Conservation (phyloP, 352 stramenopile genomes). For the Pythium apleroticum region DNA sequence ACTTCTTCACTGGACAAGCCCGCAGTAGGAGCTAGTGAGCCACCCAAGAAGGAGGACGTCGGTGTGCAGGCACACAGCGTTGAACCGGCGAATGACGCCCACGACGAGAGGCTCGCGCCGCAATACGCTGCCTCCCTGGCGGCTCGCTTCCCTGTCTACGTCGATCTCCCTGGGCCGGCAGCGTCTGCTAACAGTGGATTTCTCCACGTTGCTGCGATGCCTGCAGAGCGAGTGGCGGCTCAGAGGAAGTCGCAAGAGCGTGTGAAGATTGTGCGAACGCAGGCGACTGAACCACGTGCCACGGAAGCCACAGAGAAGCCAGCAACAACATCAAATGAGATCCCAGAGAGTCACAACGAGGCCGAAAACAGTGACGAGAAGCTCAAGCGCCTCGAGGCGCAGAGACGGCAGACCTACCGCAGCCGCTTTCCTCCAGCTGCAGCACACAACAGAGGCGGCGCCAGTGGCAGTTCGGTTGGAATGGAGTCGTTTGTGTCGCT, state of each 20-base stretch:
- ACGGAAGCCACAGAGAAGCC: neutral
- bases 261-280: neutral
- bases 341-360: neutral
- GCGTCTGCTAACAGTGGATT: neutral
- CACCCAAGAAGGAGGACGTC: neutral
- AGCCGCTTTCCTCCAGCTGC: slow-evolving; percentile 13
- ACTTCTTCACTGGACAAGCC: no score
- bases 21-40: neutral
- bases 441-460: neutral
- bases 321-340: no score
- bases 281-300: neutral
- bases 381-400: slow-evolving; percentile 2
- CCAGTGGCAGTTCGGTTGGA: neutral
- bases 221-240: neutral
- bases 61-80: neutral
- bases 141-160: slow-evolving; percentile 24
- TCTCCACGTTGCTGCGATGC: slow-evolving; percentile 12
- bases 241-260: neutral
- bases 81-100: neutral
- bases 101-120: neutral
- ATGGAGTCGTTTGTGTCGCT: slow-evolving; percentile 34
- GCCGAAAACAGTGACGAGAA: neutral
- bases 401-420: slow-evolving; percentile 15
- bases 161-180: slow-evolving; percentile 10
- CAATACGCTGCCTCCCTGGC: neutral